These are phyloP conservation scores for Coemansia sp. DNA, from an alignment of 192 early-diverging fungal species.

Conservation along the genomic window DNA sequence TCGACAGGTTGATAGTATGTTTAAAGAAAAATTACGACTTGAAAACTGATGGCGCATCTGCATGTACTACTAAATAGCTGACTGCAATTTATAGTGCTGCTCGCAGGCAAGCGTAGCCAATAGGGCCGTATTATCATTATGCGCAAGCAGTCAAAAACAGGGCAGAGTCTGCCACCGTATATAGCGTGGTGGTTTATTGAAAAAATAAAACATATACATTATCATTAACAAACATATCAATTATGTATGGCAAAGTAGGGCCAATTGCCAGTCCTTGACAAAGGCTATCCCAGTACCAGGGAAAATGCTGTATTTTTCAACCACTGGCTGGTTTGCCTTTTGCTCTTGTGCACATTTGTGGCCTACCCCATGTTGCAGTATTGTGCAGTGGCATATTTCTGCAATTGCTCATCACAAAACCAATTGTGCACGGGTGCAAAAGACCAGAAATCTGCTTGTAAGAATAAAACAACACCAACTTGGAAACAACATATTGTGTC, in stretches of 20 bases:
- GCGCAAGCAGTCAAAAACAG: neutral
- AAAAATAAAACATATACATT: neutral
- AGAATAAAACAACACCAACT: neutral
- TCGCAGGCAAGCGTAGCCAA: neutral
- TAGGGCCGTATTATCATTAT: neutral
- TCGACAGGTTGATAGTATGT: neutral
- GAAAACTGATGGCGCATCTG: neutral
- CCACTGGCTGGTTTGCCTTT: no score
- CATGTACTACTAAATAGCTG: neutral
- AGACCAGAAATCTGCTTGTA: neutral
- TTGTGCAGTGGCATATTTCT: neutral
- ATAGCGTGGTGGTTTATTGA: neutral
- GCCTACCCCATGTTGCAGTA: neutral
- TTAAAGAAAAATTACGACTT: neutral
- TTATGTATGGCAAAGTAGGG: neutral
- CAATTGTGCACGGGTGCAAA: slow-evolving; percentile 1
- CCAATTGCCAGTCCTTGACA: neutral
- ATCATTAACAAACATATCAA: neutral
- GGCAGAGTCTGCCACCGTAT: neutral
- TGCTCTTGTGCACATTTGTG: neutral
- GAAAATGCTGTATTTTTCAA: neutral
- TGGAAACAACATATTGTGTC: neutral
- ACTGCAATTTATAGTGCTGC: neutral
- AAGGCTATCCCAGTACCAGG: neutral
- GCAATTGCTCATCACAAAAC: neutral